Conservation (phyloP, 2,329 filamentous ascomycete species). For the Diplodia corticola region DNA sequence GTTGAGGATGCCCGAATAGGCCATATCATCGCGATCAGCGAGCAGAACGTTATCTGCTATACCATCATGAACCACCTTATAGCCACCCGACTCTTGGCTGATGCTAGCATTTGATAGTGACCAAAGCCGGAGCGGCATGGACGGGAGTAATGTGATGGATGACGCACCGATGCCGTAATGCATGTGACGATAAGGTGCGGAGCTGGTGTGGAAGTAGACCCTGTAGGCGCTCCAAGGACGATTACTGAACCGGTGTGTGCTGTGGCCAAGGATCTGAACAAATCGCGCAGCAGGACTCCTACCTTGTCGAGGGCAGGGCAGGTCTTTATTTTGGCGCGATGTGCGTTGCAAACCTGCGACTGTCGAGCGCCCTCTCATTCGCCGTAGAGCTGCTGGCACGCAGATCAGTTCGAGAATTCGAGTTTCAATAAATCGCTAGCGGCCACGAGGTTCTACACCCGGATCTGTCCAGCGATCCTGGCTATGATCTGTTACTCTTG, state of each 20-base stretch:
- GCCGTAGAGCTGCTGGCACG: background rate
- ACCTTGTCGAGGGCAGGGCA: background rate
- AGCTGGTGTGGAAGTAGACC: background rate
- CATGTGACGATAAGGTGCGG: background rate
- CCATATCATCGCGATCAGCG: background rate
- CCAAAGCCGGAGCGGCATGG: background rate
- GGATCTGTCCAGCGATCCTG: background rate
- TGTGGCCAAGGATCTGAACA: background rate
- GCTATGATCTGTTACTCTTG: background rate
- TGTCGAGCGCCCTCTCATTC: background rate
- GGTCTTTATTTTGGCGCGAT: background rate
- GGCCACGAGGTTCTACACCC: background rate
- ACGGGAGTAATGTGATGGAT: background rate
- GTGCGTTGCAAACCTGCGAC: conserved; percentile 3
- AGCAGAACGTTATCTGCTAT: background rate
- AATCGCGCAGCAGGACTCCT: background rate
- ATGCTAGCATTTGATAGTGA: background rate
- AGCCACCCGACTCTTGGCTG: background rate
- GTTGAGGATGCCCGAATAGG: too few species aligned
- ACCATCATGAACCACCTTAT: background rate
- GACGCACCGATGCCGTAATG: background rate
- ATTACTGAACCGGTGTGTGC: too few species aligned
- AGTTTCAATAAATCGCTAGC: conserved; percentile 9
- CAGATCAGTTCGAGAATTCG: background rate
- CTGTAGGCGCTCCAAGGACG: background rate